Conservation (phyloP, 306 rosid genomes). For the Cicer cuneatum region DNA sequence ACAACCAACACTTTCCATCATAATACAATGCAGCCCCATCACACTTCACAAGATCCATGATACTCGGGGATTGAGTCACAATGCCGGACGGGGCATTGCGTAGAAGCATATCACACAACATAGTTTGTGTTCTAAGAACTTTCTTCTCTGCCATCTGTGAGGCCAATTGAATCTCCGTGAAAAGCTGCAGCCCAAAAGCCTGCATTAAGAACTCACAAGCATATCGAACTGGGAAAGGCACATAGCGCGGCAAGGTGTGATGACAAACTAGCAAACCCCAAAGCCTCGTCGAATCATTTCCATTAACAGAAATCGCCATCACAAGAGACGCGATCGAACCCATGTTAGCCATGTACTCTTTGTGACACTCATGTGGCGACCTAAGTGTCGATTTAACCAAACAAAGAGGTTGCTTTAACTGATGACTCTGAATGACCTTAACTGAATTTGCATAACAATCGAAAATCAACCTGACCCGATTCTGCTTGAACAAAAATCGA, state of each 20-base stretch:
- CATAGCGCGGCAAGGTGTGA: constrained; percentile 69
- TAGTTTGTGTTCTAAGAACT: constrained; percentile 69
- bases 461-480: constrained; percentile 70
- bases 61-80: constrained; percentile 75
- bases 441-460: constrained; percentile 80
- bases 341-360: constrained; percentile 81
- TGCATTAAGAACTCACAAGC: constrained; percentile 89
- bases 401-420: constrained; percentile 66
- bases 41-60: constrained; percentile 81
- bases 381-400: constrained; percentile 87
- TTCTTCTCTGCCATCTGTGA: constrained; percentile 70
- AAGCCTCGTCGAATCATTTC: constrained; percentile 60
- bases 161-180: constrained; percentile 79
- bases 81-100: constrained; percentile 73
- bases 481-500: constrained; percentile 85
- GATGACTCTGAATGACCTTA: constrained; percentile 63
- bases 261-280: constrained; percentile 96
- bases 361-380: constrained; percentile 76
- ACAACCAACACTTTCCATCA: constrained; percentile 63
- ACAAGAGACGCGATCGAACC: constrained; percentile 75
- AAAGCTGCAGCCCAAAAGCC: constrained; percentile 76
- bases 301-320: constrained; percentile 66
- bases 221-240: constrained; percentile 85
- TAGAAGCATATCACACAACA: constrained; percentile 86
- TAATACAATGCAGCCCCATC: constrained; percentile 84